Base-by-base conservation (phyloP, 73 alveolate genomes). In the Vitrella brassicaformis region DNA sequence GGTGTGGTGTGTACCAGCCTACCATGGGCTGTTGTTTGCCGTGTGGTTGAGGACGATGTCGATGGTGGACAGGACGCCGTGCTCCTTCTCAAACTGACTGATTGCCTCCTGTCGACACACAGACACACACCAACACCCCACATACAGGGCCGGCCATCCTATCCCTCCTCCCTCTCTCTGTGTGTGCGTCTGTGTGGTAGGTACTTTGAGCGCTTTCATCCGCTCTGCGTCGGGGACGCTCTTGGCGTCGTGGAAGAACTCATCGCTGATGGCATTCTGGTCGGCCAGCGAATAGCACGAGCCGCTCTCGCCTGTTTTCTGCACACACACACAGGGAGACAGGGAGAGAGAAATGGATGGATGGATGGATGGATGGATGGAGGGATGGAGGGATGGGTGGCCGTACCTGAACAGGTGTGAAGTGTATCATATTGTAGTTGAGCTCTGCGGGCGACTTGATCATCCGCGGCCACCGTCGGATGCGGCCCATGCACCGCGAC, bases 21-120 rank as follows among this genome's bases (percentile, higher is more conserved):
- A n/a, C 94, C 94, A 90, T 28, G 85, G 90, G 31, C 89, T 71
- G 74, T 90, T 85, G 71, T 80, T 80, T 0, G 96, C 93, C 22
- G 96, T 90, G 73, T 90, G 96, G 84, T 90, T 90, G 31, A 90
- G 81, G 71, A 90, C 96, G 28, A 90, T 84, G 78, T 90, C 96
- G 31, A 90, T 86, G 28, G 88, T 78, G 27, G 76, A 47, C 22
- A 79, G 65, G 78, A 85, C 46, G 26, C 86, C n/a, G n/a, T n/a
- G n/a, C n/a, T n/a, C n/a, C n/a, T n/a, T n/a, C n/a, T n/a, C n/a
- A n/a, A n/a, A n/a, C n/a, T n/a, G n/a, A n/a, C n/a, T n/a, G n/a
- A n/a, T n/a, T n/a, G n/a, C n/a, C n/a, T n/a, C n/a, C n/a, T n/a
- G n/a, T n/a, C n/a, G n/a, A n/a, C n/a, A n/a, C n/a, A n/a, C n/a